Conservation (phyloP, 1,284 basidiomycete genomes). For the Puccinia brachypodii region DNA sequence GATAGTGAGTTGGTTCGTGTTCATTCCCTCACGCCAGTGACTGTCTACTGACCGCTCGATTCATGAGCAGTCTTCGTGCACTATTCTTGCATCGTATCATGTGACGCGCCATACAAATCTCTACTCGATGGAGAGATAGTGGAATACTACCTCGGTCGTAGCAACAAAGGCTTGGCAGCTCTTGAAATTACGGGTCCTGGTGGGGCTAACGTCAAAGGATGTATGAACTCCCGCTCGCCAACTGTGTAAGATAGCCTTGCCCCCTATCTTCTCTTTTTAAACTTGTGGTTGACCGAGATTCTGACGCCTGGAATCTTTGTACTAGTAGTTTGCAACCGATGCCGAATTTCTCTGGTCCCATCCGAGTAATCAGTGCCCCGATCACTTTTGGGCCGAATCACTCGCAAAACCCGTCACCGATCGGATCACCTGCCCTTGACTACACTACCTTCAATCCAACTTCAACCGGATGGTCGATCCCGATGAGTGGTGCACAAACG, state of each 20-base stretch:
- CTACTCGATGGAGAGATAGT: slow-evolving; percentile 45
- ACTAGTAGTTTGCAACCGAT: neutral
- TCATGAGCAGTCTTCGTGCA: slow-evolving; percentile 38
- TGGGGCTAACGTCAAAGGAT: slow-evolving; percentile 34
- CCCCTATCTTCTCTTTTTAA: neutral
- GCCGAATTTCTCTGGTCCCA: slow-evolving; percentile 16
- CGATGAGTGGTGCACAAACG: slow-evolving; percentile 6
- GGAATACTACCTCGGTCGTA: slow-evolving; percentile 41
- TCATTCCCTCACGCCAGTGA: neutral
- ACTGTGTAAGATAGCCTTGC: slow-evolving; percentile 10
- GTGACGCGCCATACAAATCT: slow-evolving; percentile 43
- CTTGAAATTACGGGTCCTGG: slow-evolving; percentile 45
- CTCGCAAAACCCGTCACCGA: neutral
- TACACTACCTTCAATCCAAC: neutral
- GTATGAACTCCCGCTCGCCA: slow-evolving; percentile 25
- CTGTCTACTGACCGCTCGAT: neutral
- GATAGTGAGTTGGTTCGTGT: slow-evolving; percentile 13
- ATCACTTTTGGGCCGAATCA: neutral
- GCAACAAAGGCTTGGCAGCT: slow-evolving; percentile 45
- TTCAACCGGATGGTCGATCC: slow-evolving; percentile 5
- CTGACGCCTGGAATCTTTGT: neutral
- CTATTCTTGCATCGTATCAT: slow-evolving; percentile 44
- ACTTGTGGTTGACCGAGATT: neutral
- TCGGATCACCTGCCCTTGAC: slow-evolving; percentile 4
- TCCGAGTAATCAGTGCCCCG: neutral